These are phyloP conservation scores for Rubia yunnanensis DNA, from an alignment of 257 asterid genomes.

Conservation along the genomic window DNA sequence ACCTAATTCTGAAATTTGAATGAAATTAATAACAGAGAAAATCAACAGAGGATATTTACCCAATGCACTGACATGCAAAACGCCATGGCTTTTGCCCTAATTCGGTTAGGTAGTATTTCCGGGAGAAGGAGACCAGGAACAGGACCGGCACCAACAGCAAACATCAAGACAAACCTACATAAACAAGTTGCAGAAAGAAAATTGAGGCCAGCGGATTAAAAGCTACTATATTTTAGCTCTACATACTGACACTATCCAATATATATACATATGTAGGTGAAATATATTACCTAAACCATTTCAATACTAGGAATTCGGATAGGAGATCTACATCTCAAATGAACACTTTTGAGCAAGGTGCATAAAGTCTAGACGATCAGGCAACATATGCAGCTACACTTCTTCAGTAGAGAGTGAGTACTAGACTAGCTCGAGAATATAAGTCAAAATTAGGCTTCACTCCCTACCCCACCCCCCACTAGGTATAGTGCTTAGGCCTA, in stretches of 20 bases:
- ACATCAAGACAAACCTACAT: conserved; percentile 73
- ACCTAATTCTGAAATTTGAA: neutral
- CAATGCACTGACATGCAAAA: conserved; percentile 89
- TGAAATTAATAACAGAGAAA: neutral
- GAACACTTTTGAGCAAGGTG: neutral
- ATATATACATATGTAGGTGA: neutral
- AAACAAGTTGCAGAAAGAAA: conserved; percentile 7
- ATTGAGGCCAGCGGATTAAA: neutral
- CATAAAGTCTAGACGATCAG: neutral
- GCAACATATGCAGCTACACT: neutral
- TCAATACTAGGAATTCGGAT: neutral
- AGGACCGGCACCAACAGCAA: conserved; percentile 94
- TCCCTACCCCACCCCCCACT: no score
- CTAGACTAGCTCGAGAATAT: neutral
- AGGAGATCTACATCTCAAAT: neutral
- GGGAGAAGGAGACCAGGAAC: conserved; percentile 84
- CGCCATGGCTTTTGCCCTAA: conserved; percentile 92
- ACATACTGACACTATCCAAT: neutral
- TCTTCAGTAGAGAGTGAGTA: neutral
- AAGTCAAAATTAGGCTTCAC: neutral
- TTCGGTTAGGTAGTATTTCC: conserved; percentile 66
- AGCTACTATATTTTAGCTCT: neutral
- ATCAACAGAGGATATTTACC: conserved; percentile 37
- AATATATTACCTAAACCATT: neutral
- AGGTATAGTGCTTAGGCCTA: no score